phyloP scores from a whole-genome alignment of 306 rosid genomes.

The Herpetospermum pedunculosum region DNA sequence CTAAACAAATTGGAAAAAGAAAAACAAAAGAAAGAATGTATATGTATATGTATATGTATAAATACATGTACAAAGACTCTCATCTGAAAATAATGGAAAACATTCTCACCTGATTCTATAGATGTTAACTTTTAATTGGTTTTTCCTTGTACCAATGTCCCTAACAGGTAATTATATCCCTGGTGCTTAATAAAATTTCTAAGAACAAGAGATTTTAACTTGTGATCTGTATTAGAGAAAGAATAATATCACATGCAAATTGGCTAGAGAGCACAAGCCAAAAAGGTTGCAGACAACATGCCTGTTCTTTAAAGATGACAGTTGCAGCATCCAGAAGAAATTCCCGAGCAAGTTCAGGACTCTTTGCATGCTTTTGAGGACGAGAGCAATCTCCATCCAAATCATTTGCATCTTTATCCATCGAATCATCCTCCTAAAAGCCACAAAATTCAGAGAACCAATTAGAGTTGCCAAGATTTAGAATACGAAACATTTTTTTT shows the following conservation, averaged over 20 bases:
- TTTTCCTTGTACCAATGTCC: neutral
- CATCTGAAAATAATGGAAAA: neutral
- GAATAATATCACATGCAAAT: neutral
- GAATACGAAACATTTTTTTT: neutral
- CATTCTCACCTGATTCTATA: neutral
- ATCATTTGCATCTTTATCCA: conserved; percentile 90
- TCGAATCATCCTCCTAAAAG: conserved; percentile 77
- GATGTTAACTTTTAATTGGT: neutral
- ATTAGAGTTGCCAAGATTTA: conserved; percentile 9
- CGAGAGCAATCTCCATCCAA: conserved; percentile 97
- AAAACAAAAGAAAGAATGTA: neutral
- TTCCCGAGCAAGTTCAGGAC: conserved; percentile 99
- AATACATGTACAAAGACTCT: neutral
- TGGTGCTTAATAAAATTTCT: neutral
- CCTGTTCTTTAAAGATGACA: conserved; percentile 97
- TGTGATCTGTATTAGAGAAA: neutral
- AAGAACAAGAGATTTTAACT: neutral
- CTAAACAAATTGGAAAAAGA: neutral
- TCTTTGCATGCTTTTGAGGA: conserved; percentile 98
- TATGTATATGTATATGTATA: too few species aligned
- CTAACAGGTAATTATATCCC: neutral
- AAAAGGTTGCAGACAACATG: conserved; percentile 18
- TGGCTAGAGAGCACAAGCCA: neutral
- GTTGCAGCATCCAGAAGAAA: conserved; percentile 96
- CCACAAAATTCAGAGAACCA: conserved; percentile 12